Base-by-base conservation (phyloP, 495 filamentous ascomycete genomes). In the Trypethelium eluteriae region DNA sequence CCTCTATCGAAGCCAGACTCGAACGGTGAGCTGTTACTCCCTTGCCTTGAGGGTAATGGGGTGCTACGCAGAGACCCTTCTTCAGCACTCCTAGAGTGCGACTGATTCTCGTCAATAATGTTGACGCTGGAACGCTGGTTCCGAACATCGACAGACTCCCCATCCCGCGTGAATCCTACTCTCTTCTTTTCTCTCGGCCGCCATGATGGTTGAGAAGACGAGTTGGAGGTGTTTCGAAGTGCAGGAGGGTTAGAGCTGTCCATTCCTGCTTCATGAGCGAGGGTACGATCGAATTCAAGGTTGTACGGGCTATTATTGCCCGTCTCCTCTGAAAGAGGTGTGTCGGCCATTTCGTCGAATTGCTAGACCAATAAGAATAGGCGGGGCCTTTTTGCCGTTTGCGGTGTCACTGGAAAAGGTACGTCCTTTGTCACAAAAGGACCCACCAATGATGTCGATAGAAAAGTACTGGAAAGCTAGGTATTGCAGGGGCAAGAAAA, bases 141-240 rank as follows among this genome's bases (percentile, higher is more conserved):
- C 47, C 10, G 56, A 47, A 46, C 62, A 39, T 59, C 66, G 18
- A 56, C 66, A 16, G 69, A 64, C 34, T 67, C 63, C 25, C 34
- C 47, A 47, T 44, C 63, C 3, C 62, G 47, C 2, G 66, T 69
- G 64, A 70, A 73, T 16, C 69, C 71, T 9, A 73, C 70, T 35
- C 62, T 64, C 61, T 72, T 72, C 68, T 72, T 72, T 61, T 72
- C 68, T 53, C 68, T 47, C 39, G 63, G 57, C 39, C 34, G 66
- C 63, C 25, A 25, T 25, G 25, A 25, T 25, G 56, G 68, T 72
- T 4, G 66, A 69, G 6, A 39, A 39, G 44, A 68, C 14, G 32
- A 32, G 53, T 14, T 59, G 25, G 53, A 34, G 14, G 4, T 5
- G 32, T 59, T 5, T 36, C 18, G 25, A 7, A 18, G 32, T 35